phyloP scores from a whole-genome alignment of 2,329 filamentous ascomycete genomes.

The Capronia coronata region DNA sequence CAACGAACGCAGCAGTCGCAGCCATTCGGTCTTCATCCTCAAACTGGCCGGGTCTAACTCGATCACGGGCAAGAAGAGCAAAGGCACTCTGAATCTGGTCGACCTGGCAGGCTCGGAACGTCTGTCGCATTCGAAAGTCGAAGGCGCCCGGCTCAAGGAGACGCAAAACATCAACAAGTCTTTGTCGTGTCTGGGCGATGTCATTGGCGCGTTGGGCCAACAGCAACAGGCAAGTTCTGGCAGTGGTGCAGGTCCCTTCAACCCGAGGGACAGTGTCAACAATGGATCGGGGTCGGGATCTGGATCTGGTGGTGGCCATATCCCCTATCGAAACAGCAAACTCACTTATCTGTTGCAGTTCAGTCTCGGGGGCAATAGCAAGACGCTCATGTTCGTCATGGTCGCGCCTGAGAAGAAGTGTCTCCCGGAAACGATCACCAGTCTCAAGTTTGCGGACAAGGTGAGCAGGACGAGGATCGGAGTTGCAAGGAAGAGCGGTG shows the following conservation, averaged over 20 bases:
- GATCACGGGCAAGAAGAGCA: conserved; percentile 73
- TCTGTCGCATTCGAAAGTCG: conserved; percentile 76
- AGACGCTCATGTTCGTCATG: conserved; percentile 99
- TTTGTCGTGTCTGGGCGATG: conserved; percentile 83
- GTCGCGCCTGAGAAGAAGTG: conserved; percentile 86
- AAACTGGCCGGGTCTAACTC: conserved; percentile 60
- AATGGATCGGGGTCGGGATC: not conserved
- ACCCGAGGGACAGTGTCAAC: conserved; percentile 13
- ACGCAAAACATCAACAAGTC: conserved; percentile 98
- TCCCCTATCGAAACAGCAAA: conserved; percentile 95
- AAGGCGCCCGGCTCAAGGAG: conserved; percentile 82
- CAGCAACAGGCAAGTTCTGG: conserved; percentile 43
- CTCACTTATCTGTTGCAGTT: conserved; percentile 93
- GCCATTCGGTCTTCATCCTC: conserved; percentile 93
- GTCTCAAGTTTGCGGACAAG: conserved; percentile 92
- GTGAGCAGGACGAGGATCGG: conserved; percentile 41
- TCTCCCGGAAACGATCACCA: conserved; percentile 86
- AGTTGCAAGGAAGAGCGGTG: conserved; percentile 23
- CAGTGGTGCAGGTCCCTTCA: conserved; percentile 5
- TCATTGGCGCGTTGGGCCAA: conserved; percentile 85
- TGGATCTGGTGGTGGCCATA: conserved; percentile 57
- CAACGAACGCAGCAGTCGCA: conserved; percentile 89
- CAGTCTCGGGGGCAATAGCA: conserved; percentile 87
- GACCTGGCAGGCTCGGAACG: conserved; percentile 91
- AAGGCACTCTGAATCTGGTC: conserved; percentile 91